These are phyloP conservation scores for Apiospora kogelbergensis DNA, from an alignment of 2,329 filamentous ascomycete species.

Conservation along the genomic window DNA sequence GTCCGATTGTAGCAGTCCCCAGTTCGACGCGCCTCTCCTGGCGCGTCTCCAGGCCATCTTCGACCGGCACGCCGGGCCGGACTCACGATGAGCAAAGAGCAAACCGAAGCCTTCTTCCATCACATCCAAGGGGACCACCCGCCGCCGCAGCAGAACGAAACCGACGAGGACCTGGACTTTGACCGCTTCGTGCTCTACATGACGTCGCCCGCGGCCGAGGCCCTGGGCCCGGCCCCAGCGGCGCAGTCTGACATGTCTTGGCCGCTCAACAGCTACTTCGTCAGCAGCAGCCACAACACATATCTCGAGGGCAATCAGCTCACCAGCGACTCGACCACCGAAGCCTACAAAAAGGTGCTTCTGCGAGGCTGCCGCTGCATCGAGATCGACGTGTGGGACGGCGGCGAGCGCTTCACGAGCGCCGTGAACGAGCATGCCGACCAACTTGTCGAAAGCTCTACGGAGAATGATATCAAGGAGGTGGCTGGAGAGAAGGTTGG, in stretches of 20 bases:
- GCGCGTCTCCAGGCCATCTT: not conserved
- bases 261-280: conserved; percentile 87
- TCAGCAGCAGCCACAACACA: conserved; percentile 93
- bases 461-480: too few species aligned
- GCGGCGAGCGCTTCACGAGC: conserved; percentile 69
- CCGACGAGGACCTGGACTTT: conserved; percentile 39
- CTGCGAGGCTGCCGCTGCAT: conserved; percentile 86
- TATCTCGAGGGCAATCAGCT: conserved; percentile 89
- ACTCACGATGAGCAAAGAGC: not conserved
- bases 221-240: conserved; percentile 35
- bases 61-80: not conserved
- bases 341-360: conserved; percentile 82
- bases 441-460: too few species aligned
- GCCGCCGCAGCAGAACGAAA: too few species aligned
- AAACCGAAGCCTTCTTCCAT: not conserved
- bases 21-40: not conserved
- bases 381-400: conserved; percentile 95
- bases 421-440: conserved; percentile 52
- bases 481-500: not conserved
- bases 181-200: conserved; percentile 53
- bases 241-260: conserved; percentile 59
- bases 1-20: not conserved
- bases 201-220: conserved; percentile 46
- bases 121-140: conserved; percentile 18
- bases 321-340: conserved; percentile 80